Evolutionary conservation across 2,329 filamentous ascomycete genomes (phyloP).

Genomic region (Aspergillus oerlinghausenensis): DNA sequence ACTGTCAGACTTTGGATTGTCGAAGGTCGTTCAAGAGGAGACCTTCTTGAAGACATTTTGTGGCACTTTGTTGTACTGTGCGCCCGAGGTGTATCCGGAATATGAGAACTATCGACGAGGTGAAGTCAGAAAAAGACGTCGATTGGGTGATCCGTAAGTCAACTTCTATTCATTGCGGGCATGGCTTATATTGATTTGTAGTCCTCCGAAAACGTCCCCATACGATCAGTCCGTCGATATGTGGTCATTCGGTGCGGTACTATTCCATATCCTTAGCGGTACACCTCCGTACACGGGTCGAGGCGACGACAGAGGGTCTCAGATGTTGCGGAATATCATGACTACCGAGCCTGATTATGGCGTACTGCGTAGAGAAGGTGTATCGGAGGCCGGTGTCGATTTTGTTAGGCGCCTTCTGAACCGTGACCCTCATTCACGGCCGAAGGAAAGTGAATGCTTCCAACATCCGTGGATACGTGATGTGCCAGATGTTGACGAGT

Average conservation of each 20-base stretch:
- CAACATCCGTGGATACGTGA: slow-evolving; percentile 68
- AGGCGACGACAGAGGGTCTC: slow-evolving; percentile 68
- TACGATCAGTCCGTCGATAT: slow-evolving; percentile 93
- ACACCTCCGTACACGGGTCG: slow-evolving; percentile 76
- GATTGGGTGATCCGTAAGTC: slow-evolving; percentile 45
- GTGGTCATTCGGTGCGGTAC: slow-evolving; percentile 90
- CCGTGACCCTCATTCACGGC: slow-evolving; percentile 70
- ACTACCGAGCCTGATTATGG: slow-evolving; percentile 63
- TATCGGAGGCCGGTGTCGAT: slow-evolving; percentile 66
- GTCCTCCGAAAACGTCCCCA: slow-evolving; percentile 51
- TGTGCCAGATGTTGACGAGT: slow-evolving; percentile 54
- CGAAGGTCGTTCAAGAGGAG: slow-evolving; percentile 87
- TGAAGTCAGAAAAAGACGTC: slow-evolving; percentile 59
- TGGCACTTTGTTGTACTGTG: slow-evolving; percentile 91
- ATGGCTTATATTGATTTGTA: slow-evolving; percentile 22
- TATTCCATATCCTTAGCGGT: slow-evolving; percentile 80
- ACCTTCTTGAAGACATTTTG: slow-evolving; percentile 96
- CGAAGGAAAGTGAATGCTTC: slow-evolving; percentile 67
- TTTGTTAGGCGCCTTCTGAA: slow-evolving; percentile 77
- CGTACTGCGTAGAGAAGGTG: slow-evolving; percentile 54
- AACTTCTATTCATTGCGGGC: not conserved
- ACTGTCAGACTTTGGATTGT: slow-evolving; percentile 92
- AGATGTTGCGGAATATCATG: slow-evolving; percentile 80
- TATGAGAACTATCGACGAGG: slow-evolving; percentile 61
- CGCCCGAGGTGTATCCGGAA: slow-evolving; percentile 91